Conservation (phyloP, 2,329 filamentous ascomycete genomes). For the Aspergillus pseudoterreus region DNA sequence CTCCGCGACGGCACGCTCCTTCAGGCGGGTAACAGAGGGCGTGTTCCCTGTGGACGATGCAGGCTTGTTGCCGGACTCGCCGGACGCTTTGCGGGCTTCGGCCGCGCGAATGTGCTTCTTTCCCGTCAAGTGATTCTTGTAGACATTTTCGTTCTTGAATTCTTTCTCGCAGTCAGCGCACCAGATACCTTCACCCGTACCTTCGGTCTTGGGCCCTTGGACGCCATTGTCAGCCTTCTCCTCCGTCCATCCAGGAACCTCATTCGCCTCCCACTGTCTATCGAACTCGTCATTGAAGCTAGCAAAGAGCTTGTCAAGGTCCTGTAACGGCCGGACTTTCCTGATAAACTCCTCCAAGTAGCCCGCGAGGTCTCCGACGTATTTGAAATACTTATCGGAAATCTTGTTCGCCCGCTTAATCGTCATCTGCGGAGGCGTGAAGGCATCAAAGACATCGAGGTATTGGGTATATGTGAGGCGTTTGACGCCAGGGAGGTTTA, state of each 20-base stretch:
- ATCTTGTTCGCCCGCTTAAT: slow-evolving; percentile 80
- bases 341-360: slow-evolving; percentile 89
- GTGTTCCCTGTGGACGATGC: slow-evolving; percentile 16
- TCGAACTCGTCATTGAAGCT: slow-evolving; percentile 82
- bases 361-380: slow-evolving; percentile 71
- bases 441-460: slow-evolving; percentile 84
- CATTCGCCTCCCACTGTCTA: slow-evolving; percentile 73
- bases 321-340: slow-evolving; percentile 78
- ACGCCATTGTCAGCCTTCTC: slow-evolving; percentile 46
- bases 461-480: slow-evolving; percentile 88
- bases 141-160: slow-evolving; percentile 93
- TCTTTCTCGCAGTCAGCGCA: slow-evolving; percentile 90
- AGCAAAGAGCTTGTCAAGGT: slow-evolving; percentile 72
- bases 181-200: slow-evolving; percentile 69
- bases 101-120: slow-evolving; percentile 91
- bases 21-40: slow-evolving; percentile 54
- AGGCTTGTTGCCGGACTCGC: slow-evolving; percentile 35
- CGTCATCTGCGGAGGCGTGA: slow-evolving; percentile 67
- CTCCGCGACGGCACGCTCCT: slow-evolving; percentile 86
- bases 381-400: slow-evolving; percentile 88
- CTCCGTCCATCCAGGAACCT: slow-evolving; percentile 72
- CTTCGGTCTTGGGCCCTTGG: slow-evolving; percentile 48
- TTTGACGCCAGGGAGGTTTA: slow-evolving; percentile 85
- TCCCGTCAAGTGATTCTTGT: slow-evolving; percentile 80
- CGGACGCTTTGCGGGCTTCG: slow-evolving; percentile 54